These are phyloP conservation scores for Diutina ranongensis DNA, from an alignment of 1,139 yeast species.

Conservation along the genomic window DNA sequence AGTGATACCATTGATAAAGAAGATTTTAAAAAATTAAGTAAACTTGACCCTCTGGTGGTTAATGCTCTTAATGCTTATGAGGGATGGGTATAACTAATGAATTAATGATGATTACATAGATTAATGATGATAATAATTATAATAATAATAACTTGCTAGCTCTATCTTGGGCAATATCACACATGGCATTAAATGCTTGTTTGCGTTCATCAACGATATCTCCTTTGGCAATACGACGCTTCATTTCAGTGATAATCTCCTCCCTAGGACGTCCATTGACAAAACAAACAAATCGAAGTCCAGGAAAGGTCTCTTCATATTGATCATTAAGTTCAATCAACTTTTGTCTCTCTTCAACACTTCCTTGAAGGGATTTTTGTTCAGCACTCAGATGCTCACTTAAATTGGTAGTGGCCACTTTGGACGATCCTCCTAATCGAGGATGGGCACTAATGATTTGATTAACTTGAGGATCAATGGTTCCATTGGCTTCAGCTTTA, in stretches of 20 bases:
- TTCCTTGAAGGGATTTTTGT: slow-evolving; percentile 46
- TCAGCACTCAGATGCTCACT: slow-evolving; percentile 62
- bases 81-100: slow-evolving; percentile 44
- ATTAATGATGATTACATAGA: background rate
- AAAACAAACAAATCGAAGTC: slow-evolving; percentile 79
- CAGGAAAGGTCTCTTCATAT: slow-evolving; percentile 68
- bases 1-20: slow-evolving; percentile 55
- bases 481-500: slow-evolving; percentile 10
- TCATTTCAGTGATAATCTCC: slow-evolving; percentile 58
- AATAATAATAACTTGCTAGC: slow-evolving; percentile 27
- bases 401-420: slow-evolving; percentile 22
- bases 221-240: slow-evolving; percentile 40
- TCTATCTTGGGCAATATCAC: slow-evolving; percentile 79
- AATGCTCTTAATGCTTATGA: slow-evolving; percentile 73
- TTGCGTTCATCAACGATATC: slow-evolving; percentile 42
- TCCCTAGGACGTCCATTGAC: slow-evolving; percentile 72
- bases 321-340: slow-evolving; percentile 42
- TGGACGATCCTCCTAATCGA: slow-evolving; percentile 56
- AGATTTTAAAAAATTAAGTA: slow-evolving; percentile 75
- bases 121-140: background rate
- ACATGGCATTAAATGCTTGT: slow-evolving; percentile 75
- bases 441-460: slow-evolving; percentile 80
- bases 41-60: slow-evolving; percentile 71
- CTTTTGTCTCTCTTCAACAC: slow-evolving; percentile 35
- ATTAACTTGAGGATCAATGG: slow-evolving; percentile 22